These are phyloP conservation scores for Ajuga chamaepitys DNA, from an alignment of 257 asterid species.

Conservation along the genomic window DNA sequence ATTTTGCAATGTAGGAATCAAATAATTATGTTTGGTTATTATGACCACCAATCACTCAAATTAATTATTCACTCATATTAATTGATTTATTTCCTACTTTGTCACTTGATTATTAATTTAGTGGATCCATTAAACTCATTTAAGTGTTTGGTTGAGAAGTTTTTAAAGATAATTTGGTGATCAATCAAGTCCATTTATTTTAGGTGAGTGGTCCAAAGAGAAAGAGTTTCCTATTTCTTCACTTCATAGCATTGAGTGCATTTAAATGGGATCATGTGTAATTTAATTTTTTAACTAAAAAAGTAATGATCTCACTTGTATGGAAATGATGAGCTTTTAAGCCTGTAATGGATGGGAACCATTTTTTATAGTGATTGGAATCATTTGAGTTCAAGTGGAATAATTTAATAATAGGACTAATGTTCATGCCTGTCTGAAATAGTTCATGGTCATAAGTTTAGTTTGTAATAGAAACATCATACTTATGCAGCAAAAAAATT, in stretches of 20 bases:
- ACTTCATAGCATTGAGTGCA: neutral
- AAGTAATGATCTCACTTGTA: neutral
- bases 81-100: neutral
- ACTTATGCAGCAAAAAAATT: no score
- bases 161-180: slow-evolving; percentile 1
- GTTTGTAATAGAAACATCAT: neutral
- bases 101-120: neutral
- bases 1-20: neutral
- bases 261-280: slow-evolving; percentile 8
- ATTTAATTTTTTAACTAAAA: neutral
- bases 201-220: slow-evolving; percentile 15
- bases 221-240: neutral
- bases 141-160: neutral
- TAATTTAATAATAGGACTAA: neutral
- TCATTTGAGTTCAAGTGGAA: slow-evolving; percentile 9
- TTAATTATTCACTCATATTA: neutral
- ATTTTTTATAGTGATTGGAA: slow-evolving; percentile 12
- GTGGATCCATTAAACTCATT: neutral
- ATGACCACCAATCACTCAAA: slow-evolving; percentile 16
- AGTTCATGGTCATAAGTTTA: neutral
- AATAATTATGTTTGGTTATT: slow-evolving; percentile 14
- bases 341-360: slow-evolving; percentile 11
- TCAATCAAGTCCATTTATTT: neutral
- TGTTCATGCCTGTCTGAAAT: neutral
- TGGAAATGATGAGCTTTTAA: slow-evolving; percentile 9